These are phyloP conservation scores for Colletotrichum falcatum DNA, from an alignment of 2,329 filamentous ascomycete species.

Conservation along the genomic window DNA sequence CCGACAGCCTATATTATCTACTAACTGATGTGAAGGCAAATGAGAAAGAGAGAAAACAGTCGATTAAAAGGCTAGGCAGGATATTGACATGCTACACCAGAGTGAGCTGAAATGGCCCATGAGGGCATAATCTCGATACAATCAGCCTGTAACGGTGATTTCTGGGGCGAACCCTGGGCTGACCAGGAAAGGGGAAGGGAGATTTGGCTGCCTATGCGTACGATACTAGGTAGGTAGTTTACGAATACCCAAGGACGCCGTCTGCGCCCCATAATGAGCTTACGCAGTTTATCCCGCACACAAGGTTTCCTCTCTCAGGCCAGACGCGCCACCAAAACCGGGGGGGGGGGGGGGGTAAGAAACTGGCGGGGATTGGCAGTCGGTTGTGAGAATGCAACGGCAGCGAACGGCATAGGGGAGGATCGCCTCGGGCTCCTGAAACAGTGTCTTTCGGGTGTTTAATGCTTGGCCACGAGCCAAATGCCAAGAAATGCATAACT, in stretches of 20 bases:
- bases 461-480: constrained; percentile 33
- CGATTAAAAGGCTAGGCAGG: neutral
- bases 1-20: neutral
- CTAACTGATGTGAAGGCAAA: neutral
- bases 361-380: constrained; percentile 7
- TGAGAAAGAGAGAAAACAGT: neutral
- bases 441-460: constrained; percentile 29
- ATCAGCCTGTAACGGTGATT: constrained; percentile 33
- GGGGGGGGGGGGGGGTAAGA: too few relatives aligned
- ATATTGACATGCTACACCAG: neutral
- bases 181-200: neutral
- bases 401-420: constrained; percentile 17
- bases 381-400: constrained; percentile 6
- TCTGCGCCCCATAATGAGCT: neutral
- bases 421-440: constrained; percentile 40
- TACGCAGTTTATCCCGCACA: constrained; percentile 32
- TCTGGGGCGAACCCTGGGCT: constrained; percentile 36
- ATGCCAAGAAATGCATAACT: constrained; percentile 4
- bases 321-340: neutral
- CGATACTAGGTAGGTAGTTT: too few relatives aligned
- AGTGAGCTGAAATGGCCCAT: constrained; percentile 15
- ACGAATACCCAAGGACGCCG: too few relatives aligned
- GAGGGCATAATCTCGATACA: constrained; percentile 36
- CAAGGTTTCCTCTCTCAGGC: neutral
- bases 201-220: constrained; percentile 9